phyloP scores from a whole-genome alignment of 1,284 basidiomycete species.

The Apiotrichum gracile region DNA sequence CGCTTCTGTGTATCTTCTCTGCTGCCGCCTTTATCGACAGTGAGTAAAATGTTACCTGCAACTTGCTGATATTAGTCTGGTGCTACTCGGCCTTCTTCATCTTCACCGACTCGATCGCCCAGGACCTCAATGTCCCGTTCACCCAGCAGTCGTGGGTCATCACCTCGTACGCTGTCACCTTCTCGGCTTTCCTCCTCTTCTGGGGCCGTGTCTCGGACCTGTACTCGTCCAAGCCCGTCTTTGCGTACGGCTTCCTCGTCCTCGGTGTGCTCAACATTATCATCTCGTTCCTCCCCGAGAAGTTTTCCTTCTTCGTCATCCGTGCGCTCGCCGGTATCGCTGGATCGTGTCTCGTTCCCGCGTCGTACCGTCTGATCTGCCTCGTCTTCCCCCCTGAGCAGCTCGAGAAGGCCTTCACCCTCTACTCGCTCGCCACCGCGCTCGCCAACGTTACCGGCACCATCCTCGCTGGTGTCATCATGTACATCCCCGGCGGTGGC shows the following conservation, averaged over 20 bases:
- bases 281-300: slow-evolving; percentile 32
- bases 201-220: slow-evolving; percentile 39
- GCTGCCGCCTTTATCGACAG: no score
- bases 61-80: slow-evolving; percentile 29
- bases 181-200: slow-evolving; percentile 35
- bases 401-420: slow-evolving; percentile 32
- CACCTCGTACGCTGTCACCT: slow-evolving; percentile 38
- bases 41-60: slow-evolving; percentile 24
- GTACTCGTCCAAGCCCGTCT: slow-evolving; percentile 33
- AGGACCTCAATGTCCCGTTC: slow-evolving; percentile 14
- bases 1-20: no score
- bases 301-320: slow-evolving; percentile 33
- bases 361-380: slow-evolving; percentile 42
- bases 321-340: slow-evolving; percentile 32
- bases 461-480: slow-evolving; percentile 39
- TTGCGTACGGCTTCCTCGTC: slow-evolving; percentile 26
- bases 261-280: slow-evolving; percentile 28
- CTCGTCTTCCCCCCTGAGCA: slow-evolving; percentile 33
- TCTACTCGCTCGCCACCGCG: slow-evolving; percentile 42
- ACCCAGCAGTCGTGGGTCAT: slow-evolving; percentile 17
- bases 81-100: slow-evolving; percentile 20
- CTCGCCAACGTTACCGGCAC: slow-evolving; percentile 38
- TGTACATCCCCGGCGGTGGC: slow-evolving; percentile 39
- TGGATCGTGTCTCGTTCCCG: slow-evolving; percentile 31
- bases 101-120: slow-evolving; percentile 12